Conservation (phyloP, 2,329 filamentous ascomycete genomes). For the Tolypocladium guangdongense region DNA sequence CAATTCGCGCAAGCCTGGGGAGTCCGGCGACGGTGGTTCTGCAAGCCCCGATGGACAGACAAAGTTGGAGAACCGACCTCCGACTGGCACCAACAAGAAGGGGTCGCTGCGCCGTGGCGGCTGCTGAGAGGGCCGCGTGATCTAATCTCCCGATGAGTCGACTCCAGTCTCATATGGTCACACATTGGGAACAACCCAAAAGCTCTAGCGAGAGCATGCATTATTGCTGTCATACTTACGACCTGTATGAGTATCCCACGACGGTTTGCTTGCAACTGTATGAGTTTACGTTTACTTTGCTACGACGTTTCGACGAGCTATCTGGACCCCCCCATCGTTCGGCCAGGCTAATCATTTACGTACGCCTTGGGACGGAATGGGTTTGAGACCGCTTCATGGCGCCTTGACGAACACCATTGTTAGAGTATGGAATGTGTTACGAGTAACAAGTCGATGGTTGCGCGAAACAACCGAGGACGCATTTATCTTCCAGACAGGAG, state of each 20-base stretch:
- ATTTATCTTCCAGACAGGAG: neutral
- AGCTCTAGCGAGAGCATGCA: constrained; percentile 16
- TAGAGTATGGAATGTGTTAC: constrained; percentile 13
- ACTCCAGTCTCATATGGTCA: neutral
- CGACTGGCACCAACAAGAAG: constrained; percentile 10
- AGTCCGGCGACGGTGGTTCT: constrained; percentile 10
- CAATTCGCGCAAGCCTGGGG: constrained; percentile 15
- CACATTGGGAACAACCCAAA: constrained; percentile 1
- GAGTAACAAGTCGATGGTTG: constrained; percentile 8
- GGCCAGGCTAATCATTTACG: neutral
- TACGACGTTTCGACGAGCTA: constrained; percentile 7
- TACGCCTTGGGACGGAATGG: neutral
- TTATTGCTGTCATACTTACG: constrained; percentile 22
- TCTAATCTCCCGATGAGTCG: constrained; percentile 4
- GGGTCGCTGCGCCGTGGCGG: neutral
- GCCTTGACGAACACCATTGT: constrained; percentile 4
- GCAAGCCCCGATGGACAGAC: constrained; percentile 18
- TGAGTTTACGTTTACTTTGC: constrained; percentile 12
- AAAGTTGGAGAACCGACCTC: constrained; percentile 34
- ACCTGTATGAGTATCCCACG: constrained; percentile 16
- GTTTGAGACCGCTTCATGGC: constrained; percentile 1
- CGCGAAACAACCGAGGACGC: neutral
- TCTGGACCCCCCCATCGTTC: neutral
- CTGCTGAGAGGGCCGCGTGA: neutral
- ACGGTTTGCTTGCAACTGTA: constrained; percentile 8